Base-by-base conservation (phyloP, 257 asterid species). In the Ilex asprella region DNA sequence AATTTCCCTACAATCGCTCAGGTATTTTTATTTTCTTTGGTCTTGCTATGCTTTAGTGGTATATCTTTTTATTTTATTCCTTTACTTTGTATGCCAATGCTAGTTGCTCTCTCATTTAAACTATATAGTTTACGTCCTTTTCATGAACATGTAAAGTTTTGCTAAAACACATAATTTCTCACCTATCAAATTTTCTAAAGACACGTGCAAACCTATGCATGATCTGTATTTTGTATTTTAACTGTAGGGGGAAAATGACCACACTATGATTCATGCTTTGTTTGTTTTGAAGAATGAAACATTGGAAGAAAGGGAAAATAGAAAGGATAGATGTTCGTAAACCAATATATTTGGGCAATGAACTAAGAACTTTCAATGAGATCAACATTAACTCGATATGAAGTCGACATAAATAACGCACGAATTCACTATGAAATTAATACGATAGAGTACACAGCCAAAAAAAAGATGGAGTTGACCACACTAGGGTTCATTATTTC, bases 1-100 rank as follows among this genome's bases (percentile, higher is more conserved):
- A 87, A 80, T 74, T 93, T 73, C 99, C 99, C 0, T 93, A 79
- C 78, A 93, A 89, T 66, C 90, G 86, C 50, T 82, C 96, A 82
- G 99, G 99, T 93, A 79, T 59, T 49, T 47, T 61, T 47, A 54
- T 71, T 58, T 62, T 53, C 57, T 61, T 32, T 64, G 15, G 30
- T 56, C 29, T 30, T 59, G 65, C 49, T 59, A 41, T 53, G 31
- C 46, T 46, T 55, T 54, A 39, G 52, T 44, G 2, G 30, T 53
- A n/a, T 53, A 15, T 21, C 10, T 3, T 53, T 21, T 21, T 21
- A 21, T 21, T 21, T 21, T 21, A 21, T 21, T 21, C 27, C 1
- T 21, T 21, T 21, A 21, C 27, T 1, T 1, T 0, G 1, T 21
- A 21, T 21, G 27, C 27, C 27, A 1, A 21, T 21, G 27, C 27